Evolutionary conservation across 257 asterid genomes (phyloP), one percentile per base, ranked within the genome.

Genomic region (Plectranthus barbatus): DNA sequence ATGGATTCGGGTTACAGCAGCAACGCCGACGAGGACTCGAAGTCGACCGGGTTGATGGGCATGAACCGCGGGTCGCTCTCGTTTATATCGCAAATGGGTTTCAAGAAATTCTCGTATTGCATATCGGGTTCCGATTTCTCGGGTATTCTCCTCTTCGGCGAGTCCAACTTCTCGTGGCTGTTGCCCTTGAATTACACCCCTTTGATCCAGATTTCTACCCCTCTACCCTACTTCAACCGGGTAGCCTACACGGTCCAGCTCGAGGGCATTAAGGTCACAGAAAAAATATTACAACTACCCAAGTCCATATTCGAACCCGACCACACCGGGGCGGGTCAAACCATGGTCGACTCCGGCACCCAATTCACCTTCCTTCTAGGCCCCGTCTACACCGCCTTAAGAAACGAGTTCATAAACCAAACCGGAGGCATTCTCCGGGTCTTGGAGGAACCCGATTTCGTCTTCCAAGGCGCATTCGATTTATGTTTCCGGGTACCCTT

Each of bases 311-410:
- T 83, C 68, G 86, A 65, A 72, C 98, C 98, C 49, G 97, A 92
- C 36, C 97, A 89, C 19, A 89, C 95, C 6, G 97, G 98, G 12
- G 95, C 98, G 75, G 98, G 98, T 54, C 98, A 92, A 39, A 89
- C 97, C 62, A 89, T 92, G 95, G 94, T 89, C 4, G 98, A 92
- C 62, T 92, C 97, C 18, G 98, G 98, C 14, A 92, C 98, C 53
- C 98, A 92, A 11, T 92, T 88, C 62, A 92, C 95, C 1, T 92
- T 89, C 83, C 90, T 91, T 0, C 86, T 91, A n/a, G 95, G 93
- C 0, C 83, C 88, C 10, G 97, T 84, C 9, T 91, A 91, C 61
- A 67, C 79, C 0, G 88, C 81, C 0, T 10, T 92, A 59, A 79
- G 73, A 46, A 76, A 68, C 34, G 97, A 92, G 71, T 86, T 86